Base-by-base conservation (phyloP, 2,329 filamentous ascomycete species). In the Trichoderma brevicompactum region DNA sequence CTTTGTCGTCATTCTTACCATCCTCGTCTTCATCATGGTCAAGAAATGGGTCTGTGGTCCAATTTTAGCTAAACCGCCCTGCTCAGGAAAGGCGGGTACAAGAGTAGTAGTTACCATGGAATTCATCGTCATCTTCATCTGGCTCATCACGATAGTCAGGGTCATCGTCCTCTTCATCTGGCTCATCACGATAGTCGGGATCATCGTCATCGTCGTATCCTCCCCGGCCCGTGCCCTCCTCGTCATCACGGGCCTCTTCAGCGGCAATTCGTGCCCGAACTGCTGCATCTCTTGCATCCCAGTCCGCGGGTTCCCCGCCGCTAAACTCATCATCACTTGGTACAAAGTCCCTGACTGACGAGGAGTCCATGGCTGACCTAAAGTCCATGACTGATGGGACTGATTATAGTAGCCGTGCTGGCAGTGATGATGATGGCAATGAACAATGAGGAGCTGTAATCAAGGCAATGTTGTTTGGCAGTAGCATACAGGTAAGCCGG, bases 121-220 rank as follows among this genome's bases (percentile, higher is more conserved):
- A 70, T 32, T 67, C 65, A 10, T 70, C 66, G 10, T 70, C 66
- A 23, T 67, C 65, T 34, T 68, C 69, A 32, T 72, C 66, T n/a
- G n/a, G n/a, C n/a, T n/a, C n/a, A n/a, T n/a, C n/a, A n/a, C n/a
- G n/a, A n/a, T n/a, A n/a, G 41, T 72, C 67, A 8, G 66, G 66
- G 2, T 71, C 68, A 32, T 70, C 67, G 19, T 71, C 69, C 2
- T 68, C 68, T 15, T 72, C 66, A 36, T 69, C 65, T 9, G 70
- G 68, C 15, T 72, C 69, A 59, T 76, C 65, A 15, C 67, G 63
- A 46, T 68, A 69, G 41, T 72, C 67, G 9, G 67, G 67, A 3
- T 71, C 68, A 36, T 70, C 67, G 19, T 71, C 69, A 3, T 68
- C 68, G 17, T 70, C 70, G 13, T 62, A 49, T 1, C 34, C 52